A percentile compares a stretch with the other conserved stretches of the same genome.
These are phyloP conservation scores for Dactylellina haptotyla DNA, from an alignment of 2,329 filamentous ascomycete genomes.

Conservation along the genomic window DNA sequence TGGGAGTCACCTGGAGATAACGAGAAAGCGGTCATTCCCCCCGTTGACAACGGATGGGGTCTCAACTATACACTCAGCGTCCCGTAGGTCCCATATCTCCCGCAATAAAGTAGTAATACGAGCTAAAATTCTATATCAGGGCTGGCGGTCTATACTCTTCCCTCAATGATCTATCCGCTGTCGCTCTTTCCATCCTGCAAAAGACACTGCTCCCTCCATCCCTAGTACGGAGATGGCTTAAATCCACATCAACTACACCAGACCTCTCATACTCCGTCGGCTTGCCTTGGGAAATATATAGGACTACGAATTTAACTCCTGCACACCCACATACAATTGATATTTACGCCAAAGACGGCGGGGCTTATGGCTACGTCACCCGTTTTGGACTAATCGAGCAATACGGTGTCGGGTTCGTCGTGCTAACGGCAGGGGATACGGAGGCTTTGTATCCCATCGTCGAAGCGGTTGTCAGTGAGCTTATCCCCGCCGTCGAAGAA, in stretches of 20 bases:
- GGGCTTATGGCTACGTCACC: constrained; percentile 48
- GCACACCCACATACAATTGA: constrained; percentile 36
- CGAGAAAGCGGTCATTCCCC: constrained; percentile 48
- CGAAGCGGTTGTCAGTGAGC: constrained; percentile 24
- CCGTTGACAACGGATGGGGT: constrained; percentile 46
- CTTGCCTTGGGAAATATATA: constrained; percentile 52
- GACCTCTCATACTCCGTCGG: constrained; percentile 30
- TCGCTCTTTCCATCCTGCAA: constrained; percentile 41
- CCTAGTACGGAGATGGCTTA: constrained; percentile 49
- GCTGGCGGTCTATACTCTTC: constrained; percentile 52
- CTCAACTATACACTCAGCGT: constrained; percentile 25
- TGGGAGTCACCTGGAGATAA: constrained; percentile 45
- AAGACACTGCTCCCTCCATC: constrained; percentile 35
- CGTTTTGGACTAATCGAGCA: constrained; percentile 46
- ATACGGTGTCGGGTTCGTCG: constrained; percentile 50
- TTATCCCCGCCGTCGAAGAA: constrained; percentile 52
- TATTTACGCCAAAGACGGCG: constrained; percentile 54
- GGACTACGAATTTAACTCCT: constrained; percentile 33
- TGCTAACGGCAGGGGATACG: constrained; percentile 42
- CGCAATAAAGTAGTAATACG: neutral
- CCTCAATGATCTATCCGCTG: constrained; percentile 45
- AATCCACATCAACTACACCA: constrained; percentile 28
- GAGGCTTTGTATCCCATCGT: constrained; percentile 2
- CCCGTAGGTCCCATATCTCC: constrained; percentile 27
- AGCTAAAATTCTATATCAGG: constrained; percentile 7